These are phyloP conservation scores for Piloderma croceum DNA, from an alignment of 768 basidiomycete genomes.

Conservation along the genomic window DNA sequence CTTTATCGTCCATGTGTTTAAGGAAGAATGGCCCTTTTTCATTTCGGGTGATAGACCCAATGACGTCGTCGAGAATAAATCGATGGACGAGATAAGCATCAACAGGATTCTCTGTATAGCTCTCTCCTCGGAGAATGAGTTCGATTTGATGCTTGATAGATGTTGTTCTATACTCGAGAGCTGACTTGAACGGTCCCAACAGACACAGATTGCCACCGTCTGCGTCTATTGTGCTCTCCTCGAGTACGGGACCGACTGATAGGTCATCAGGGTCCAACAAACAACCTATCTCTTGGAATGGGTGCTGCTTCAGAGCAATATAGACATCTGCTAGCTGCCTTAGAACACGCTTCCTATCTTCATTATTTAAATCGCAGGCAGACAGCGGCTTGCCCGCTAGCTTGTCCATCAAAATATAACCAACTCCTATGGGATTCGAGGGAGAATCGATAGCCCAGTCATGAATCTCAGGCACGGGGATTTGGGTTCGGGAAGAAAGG, in stretches of 20 bases:
- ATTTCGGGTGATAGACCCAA: background rate
- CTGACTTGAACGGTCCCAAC: background rate
- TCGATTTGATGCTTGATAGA: slow-evolving; percentile 1
- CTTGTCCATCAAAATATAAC: slow-evolving; percentile 7
- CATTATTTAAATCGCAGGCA: background rate
- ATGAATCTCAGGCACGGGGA: slow-evolving; percentile 6
- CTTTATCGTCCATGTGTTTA: slow-evolving; percentile 18
- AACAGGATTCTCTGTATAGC: background rate
- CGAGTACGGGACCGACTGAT: background rate
- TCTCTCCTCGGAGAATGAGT: background rate
- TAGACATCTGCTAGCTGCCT: slow-evolving; percentile 6
- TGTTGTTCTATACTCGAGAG: background rate
- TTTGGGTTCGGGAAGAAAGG: background rate
- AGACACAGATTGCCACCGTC: background rate
- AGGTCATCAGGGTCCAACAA: background rate
- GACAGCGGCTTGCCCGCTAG: slow-evolving; percentile 2
- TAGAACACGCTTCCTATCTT: background rate
- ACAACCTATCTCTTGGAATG: slow-evolving; percentile 7
- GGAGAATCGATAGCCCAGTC: background rate
- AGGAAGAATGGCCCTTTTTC: slow-evolving; percentile 10
- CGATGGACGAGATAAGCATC: slow-evolving; percentile 7
- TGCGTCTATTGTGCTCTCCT: background rate
- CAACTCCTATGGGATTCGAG: slow-evolving; percentile 1
- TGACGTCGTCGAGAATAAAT: slow-evolving; percentile 4
- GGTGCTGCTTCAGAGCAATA: slow-evolving; percentile 2